A percentile compares a stretch with the other conserved stretches of the same genome.
Evolutionary conservation across 208 protist species (phyloP).

Genomic region (Crithidia sp.): DNA sequence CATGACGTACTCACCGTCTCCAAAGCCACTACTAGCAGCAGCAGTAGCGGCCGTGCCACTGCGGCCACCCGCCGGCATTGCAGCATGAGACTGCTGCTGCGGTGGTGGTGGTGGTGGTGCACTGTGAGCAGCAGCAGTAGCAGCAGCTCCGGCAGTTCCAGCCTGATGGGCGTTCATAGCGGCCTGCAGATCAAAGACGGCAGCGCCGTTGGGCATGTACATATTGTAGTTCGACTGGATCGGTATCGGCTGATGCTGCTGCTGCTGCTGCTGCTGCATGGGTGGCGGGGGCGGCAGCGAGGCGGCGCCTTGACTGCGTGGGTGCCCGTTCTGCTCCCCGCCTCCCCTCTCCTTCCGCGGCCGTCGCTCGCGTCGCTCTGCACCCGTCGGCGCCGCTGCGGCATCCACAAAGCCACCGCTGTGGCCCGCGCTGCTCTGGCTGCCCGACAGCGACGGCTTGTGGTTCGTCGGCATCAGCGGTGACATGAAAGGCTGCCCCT

Average conservation of each 20-base stretch:
- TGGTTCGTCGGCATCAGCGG: neutral
- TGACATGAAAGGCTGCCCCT: neutral
- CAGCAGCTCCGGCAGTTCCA: too few relatives aligned
- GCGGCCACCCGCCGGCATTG: too few relatives aligned
- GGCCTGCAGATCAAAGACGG: too few relatives aligned
- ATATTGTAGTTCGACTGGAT: too few relatives aligned
- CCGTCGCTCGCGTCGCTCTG: neutral
- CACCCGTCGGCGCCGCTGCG: neutral
- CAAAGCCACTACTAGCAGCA: too few relatives aligned
- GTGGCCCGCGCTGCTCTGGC: neutral
- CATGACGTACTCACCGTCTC: conserved; percentile 19
- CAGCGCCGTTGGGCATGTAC: too few relatives aligned
- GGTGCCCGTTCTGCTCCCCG: neutral
- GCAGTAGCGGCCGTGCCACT: too few relatives aligned
- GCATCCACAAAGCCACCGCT: neutral
- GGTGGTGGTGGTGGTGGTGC: too few relatives aligned
- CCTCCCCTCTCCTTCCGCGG: neutral
- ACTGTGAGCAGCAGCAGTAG: too few relatives aligned
- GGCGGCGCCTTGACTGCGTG: neutral
- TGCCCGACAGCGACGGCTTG: neutral
- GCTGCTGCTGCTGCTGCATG: neutral
- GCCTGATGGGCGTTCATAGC: too few relatives aligned
- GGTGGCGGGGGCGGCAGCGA: neutral
- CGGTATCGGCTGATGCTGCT: neutral
- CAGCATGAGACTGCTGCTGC: too few relatives aligned